A percentile compares a stretch with the other conserved stretches of the same genome.
Conservation (phyloP, 257 asterid genomes). For the Primulina tabacum region DNA sequence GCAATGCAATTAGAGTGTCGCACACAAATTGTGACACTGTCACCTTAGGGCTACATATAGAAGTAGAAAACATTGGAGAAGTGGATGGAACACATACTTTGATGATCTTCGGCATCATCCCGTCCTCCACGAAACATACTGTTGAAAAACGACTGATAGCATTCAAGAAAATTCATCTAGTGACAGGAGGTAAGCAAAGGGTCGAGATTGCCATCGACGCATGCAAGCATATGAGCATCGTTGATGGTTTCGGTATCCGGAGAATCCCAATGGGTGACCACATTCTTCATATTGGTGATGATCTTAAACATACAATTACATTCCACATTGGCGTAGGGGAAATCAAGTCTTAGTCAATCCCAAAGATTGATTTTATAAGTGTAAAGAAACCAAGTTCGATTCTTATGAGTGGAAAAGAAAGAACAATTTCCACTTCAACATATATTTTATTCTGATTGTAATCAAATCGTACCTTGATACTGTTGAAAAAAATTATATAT, state of each 20-base stretch:
- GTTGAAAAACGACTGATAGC: slow-evolving; percentile 52
- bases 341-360: slow-evolving; percentile 34
- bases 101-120: slow-evolving; percentile 48
- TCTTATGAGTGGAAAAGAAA: too few species aligned
- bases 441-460: too few species aligned
- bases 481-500: too few species aligned
- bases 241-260: slow-evolving; percentile 63
- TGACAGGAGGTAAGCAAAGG: slow-evolving; percentile 42
- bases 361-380: background rate
- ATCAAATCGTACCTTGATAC: too few species aligned
- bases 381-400: too few species aligned
- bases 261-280: slow-evolving; percentile 87
- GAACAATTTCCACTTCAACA: too few species aligned
- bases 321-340: slow-evolving; percentile 38
- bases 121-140: slow-evolving; percentile 10
- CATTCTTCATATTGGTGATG: slow-evolving; percentile 64
- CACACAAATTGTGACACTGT: slow-evolving; percentile 61
- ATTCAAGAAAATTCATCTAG: slow-evolving; percentile 62
- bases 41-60: slow-evolving; percentile 49
- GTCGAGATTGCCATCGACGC: slow-evolving; percentile 38
- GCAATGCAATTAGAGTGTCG: slow-evolving; percentile 49
- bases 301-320: slow-evolving; percentile 50
- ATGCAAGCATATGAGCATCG: slow-evolving; percentile 65
- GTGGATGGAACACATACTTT: slow-evolving; percentile 75
- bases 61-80: slow-evolving; percentile 64